Base-by-base conservation (phyloP, 306 rosid species). In the Neltuma alba region DNA sequence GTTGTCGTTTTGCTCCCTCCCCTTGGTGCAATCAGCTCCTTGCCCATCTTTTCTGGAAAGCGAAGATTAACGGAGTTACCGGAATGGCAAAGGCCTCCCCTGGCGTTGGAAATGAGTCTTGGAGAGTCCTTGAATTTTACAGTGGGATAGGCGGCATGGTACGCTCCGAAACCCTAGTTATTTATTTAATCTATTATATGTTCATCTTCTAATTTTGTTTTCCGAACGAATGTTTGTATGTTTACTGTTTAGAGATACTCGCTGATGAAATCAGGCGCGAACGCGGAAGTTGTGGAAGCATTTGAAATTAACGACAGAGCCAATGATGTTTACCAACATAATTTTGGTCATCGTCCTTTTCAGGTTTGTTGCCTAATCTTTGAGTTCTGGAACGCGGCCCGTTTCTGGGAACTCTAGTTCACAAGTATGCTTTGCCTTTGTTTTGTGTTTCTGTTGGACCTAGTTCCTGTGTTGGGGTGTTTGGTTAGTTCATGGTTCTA, bases 71-170 rank as follows among this genome's bases (percentile, higher is more conserved):
- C 63, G 63, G 30, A 16, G 63, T 31, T 9, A 15, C 68, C 38
- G 30, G 9, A 77, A 90, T 90, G 97, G 92, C 86, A 70, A 52
- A 76, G 73, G 78, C 54, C 69, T 63, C 68, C 21, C 27, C 33
- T 23, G 74, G 84, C 74, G 79, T 69, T 47, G 78, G 72, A 72
- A 82, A 23, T 16, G 80, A 83, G 61, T 84, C 87, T 38, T 81
- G 89, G 95, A 84, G 87, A 82, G 92, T 93, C 50, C 94, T 95
- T n/a, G 99, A 93, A 80, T 95, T 93, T 83, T 95, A 90, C 90
- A 95, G 98, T 54, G 97, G 99, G 68, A 89, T 95, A 55, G 99
- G 98, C 44, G 99, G 99, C 80, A 89, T 95, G 98, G 99, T 94
- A 83, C 36, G 3, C 38, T 2, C 40, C 52, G 11, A 3, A 52